These are phyloP conservation scores for Phycomyces nitens DNA, from an alignment of 192 early-diverging fungal species.

Conservation along the genomic window DNA sequence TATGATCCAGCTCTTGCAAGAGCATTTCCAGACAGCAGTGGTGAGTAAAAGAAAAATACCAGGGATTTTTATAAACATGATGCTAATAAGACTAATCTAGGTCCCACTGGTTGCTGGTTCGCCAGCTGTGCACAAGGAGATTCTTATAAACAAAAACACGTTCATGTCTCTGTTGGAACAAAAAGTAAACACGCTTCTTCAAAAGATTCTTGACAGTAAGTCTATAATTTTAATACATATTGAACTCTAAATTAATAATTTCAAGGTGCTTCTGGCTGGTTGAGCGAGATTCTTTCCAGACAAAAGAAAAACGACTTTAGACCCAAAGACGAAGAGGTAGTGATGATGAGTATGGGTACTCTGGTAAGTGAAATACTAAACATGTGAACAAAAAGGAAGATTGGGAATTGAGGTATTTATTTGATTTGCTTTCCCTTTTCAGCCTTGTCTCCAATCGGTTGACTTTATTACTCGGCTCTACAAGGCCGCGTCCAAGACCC, in stretches of 20 bases:
- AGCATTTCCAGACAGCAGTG: conserved; percentile 74
- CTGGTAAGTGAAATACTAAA: conserved; percentile 16
- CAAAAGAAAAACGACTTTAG: conserved; percentile 91
- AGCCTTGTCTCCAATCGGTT: conserved; percentile 77
- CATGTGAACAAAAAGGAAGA: not conserved
- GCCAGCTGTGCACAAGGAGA: conserved; percentile 80
- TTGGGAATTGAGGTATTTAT: not conserved
- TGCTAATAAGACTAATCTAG: no score
- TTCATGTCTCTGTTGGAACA: conserved; percentile 80
- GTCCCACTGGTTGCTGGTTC: conserved; percentile 61
- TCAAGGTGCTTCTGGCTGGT: conserved; percentile 69
- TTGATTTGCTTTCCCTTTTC: not conserved
- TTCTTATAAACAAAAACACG: conserved; percentile 83
- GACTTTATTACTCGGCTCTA: conserved; percentile 74
- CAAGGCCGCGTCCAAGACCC: conserved; percentile 49
- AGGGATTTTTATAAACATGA: no score
- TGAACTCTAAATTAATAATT: no score
- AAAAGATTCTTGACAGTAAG: conserved; percentile 67
- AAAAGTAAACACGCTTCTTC: conserved; percentile 74
- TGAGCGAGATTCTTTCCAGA: conserved; percentile 61
- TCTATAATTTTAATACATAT: not conserved
- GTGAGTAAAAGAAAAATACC: conserved; percentile 43
- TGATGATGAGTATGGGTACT: conserved; percentile 66
- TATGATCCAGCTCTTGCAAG: conserved; percentile 71
- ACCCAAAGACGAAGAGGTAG: conserved; percentile 83